Evolutionary conservation across 1,284 basidiomycete species (phyloP), one percentile per base, ranked within the genome.

Genomic region (Limonomyces culmigenus): DNA sequence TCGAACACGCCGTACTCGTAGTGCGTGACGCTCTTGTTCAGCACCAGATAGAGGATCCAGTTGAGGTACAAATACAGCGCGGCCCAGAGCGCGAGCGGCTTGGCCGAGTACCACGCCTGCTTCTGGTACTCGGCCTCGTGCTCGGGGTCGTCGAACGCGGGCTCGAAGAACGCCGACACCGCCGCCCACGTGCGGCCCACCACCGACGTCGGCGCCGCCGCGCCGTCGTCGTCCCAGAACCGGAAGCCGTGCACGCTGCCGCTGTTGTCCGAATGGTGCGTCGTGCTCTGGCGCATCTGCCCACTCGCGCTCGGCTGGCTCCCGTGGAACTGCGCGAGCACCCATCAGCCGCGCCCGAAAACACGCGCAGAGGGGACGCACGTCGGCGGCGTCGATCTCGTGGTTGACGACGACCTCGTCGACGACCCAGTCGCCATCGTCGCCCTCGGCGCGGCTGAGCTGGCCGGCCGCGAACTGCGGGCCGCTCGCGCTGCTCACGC

Each of bases 31-130:
- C 41, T 27, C 17, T 44, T 29, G 35, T 52, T 52, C 19, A 52
- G 45, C 19, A 40, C 38, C 11, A 52, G 42, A 37, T 50, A 50
- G 6, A 52, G 41, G 3, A 47, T 40, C 50, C 50, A 52, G 34
- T 52, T 52, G 11, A 50, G 15, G 21, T 46, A 33, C 18, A 52
- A 42, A 32, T 42, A 45, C 13, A 43, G 15, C 11, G 46, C 41
- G 11, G 32, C 43, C 33, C 41, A 45, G 29, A 48, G 46, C 16
- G 49, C 47, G 27, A 43, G 36, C 12, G 43, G 33, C 38, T 51
- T 52, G 31, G 36, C 42, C 2, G 46, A 45, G 41, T 51, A 48
- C 51, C 51, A 52, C 29, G 13, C 36, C 30, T 43, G 40, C 21
- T 41, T 48, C 33, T 45, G 46, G 35, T 40, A 47, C 19, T 42